Conservation (phyloP, 169 alveolate species). For the Theileria luwenshuni region DNA sequence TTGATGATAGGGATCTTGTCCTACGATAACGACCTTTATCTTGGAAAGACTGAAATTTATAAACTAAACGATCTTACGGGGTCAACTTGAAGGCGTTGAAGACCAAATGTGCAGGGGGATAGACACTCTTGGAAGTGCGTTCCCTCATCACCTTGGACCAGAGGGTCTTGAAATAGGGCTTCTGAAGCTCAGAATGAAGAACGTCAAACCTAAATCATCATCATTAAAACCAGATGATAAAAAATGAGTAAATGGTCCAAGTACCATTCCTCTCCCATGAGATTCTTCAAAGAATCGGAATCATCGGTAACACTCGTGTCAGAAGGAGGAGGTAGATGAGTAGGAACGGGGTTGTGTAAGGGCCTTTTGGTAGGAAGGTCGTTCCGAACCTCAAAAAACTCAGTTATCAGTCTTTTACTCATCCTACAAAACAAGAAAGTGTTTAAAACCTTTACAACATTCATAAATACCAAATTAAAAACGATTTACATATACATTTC, state of each 20-base stretch:
- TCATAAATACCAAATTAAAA: conserved; percentile 9
- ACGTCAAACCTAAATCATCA: conserved; percentile 78
- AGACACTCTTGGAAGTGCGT: conserved; percentile 73
- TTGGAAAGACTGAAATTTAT: conserved; percentile 69
- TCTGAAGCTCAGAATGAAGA: conserved; percentile 70
- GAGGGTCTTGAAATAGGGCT: conserved; percentile 76
- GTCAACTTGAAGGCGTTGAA: conserved; percentile 84
- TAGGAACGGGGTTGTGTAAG: conserved; percentile 1
- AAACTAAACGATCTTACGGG: conserved; percentile 66
- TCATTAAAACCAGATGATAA: no score
- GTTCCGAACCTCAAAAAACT: conserved; percentile 39
- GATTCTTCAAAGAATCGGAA: conserved; percentile 1
- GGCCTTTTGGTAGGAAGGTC: conserved; percentile 19
- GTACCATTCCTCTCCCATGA: conserved; percentile 62
- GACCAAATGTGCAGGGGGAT: conserved; percentile 84
- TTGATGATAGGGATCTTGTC: conserved; percentile 98
- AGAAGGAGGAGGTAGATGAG: conserved; percentile 10
- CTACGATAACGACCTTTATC: conserved; percentile 96
- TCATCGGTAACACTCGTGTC: background rate
- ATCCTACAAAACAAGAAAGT: conserved; percentile 34
- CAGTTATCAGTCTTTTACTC: conserved; percentile 63
- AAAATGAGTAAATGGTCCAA: conserved; percentile 24
- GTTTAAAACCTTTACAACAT: conserved; percentile 1
- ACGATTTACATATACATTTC: background rate
- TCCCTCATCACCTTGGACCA: conserved; percentile 74